Percentiles rank a stretch among this genome's conserved stretches.
These are phyloP conservation scores for Colletotrichum sp. DNA, from an alignment of 2,329 filamentous ascomycete species.

Conservation along the genomic window DNA sequence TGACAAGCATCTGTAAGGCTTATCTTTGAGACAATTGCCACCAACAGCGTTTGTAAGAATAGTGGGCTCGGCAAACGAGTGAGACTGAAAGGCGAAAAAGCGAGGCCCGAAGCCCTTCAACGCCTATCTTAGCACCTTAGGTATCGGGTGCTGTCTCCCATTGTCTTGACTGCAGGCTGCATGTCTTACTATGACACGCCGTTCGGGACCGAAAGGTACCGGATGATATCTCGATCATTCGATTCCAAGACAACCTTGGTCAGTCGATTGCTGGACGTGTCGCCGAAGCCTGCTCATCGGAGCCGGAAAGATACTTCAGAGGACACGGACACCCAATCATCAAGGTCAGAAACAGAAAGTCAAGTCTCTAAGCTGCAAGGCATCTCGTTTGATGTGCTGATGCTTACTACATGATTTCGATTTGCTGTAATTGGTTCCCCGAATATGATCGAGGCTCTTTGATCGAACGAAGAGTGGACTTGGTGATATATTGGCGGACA, in stretches of 20 bases:
- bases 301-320: not conserved
- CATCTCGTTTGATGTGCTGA: not conserved
- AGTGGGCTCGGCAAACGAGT: not conserved
- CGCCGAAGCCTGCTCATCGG: not conserved
- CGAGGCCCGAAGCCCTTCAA: not conserved
- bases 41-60: not conserved
- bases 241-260: not conserved
- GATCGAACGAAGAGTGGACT: not conserved
- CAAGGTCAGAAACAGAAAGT: not conserved
- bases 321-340: not conserved
- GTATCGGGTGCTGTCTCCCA: fast-evolving
- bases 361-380: not conserved
- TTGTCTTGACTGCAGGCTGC: not conserved
- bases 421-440: not conserved
- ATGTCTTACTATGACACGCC: not conserved
- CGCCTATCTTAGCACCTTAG: not conserved
- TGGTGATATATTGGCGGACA: not conserved
- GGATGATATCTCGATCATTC: not conserved
- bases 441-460: not conserved
- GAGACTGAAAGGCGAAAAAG: not conserved
- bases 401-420: not conserved
- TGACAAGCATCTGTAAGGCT: not conserved
- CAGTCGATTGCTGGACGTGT: not conserved
- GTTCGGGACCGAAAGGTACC: not conserved
- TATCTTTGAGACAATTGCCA: not conserved